Conservation (phyloP, 2,329 filamentous ascomycete genomes). For the Trichoderma sp. region DNA sequence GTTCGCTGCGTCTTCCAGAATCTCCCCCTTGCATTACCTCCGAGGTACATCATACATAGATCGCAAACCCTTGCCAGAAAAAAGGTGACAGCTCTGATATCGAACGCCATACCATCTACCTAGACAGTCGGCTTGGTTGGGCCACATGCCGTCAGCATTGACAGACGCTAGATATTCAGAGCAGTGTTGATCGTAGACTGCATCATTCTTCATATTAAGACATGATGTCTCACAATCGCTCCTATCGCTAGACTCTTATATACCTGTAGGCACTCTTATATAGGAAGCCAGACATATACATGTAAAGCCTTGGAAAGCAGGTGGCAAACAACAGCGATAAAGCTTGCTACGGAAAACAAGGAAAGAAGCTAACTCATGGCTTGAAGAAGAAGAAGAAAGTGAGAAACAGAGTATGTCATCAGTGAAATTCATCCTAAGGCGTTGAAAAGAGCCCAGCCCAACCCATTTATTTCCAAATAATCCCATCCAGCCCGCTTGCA, state of each 20-base stretch:
- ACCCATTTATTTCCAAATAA: neutral
- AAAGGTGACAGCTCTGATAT: neutral
- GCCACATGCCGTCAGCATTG: neutral
- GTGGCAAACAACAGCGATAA: neutral
- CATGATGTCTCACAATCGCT: neutral
- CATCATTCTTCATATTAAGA: neutral
- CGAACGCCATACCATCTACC: neutral
- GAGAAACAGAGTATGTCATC: neutral
- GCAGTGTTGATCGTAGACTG: neutral
- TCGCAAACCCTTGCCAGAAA: neutral
- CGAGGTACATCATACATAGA: neutral
- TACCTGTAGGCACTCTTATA: neutral
- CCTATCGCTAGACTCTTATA: neutral
- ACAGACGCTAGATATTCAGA: neutral
- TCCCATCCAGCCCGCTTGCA: neutral
- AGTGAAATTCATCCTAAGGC: neutral
- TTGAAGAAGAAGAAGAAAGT: neutral
- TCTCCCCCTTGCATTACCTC: neutral
- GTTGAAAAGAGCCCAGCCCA: neutral
- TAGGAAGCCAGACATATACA: neutral
- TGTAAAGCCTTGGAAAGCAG: neutral
- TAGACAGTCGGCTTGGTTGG: neutral
- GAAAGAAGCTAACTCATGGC: neutral
- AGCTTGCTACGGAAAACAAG: neutral
- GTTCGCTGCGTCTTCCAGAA: neutral